A percentile compares a stretch with the other conserved stretches of the same genome.
These are phyloP conservation scores for Dendrobium officinale DNA, from an alignment of 106 monocot genomes.

Conservation along the genomic window DNA sequence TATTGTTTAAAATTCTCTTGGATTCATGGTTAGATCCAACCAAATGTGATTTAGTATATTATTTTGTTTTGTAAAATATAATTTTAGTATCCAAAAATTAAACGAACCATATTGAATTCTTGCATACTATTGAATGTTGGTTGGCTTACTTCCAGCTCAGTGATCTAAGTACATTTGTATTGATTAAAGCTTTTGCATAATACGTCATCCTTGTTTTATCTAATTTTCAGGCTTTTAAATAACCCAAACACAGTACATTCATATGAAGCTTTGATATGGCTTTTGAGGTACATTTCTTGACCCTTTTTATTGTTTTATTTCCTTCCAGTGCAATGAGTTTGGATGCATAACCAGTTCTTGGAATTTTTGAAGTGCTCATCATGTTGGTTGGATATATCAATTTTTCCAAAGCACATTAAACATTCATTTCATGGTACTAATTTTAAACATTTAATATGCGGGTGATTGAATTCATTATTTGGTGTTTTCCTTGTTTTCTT, in stretches of 20 bases:
- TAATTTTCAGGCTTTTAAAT: slow-evolving; percentile 72
- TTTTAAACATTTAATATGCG: neutral
- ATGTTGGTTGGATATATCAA: neutral
- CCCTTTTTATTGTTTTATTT: neutral
- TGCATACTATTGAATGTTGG: too few relatives aligned
- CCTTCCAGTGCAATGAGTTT: neutral
- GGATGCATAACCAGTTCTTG: neutral
- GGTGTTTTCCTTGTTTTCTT: neutral
- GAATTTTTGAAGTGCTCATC: neutral
- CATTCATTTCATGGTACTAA: neutral
- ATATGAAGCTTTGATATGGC: slow-evolving; percentile 72
- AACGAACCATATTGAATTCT: too few relatives aligned
- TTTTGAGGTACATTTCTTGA: slow-evolving; percentile 54
- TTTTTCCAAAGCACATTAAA: neutral
- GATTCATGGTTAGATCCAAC: too few relatives aligned
- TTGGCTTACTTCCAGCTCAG: neutral
- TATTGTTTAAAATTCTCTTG: too few relatives aligned
- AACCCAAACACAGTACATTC: slow-evolving; percentile 35
- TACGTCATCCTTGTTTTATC: slow-evolving; percentile 5
- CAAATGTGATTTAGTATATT: too few relatives aligned
- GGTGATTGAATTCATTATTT: neutral
- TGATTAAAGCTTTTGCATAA: neutral
- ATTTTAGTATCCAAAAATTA: too few relatives aligned
- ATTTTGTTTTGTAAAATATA: too few relatives aligned
- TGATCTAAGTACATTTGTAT: neutral